Conservation (phyloP, 257 asterid genomes). For the Scutellaria minor region DNA sequence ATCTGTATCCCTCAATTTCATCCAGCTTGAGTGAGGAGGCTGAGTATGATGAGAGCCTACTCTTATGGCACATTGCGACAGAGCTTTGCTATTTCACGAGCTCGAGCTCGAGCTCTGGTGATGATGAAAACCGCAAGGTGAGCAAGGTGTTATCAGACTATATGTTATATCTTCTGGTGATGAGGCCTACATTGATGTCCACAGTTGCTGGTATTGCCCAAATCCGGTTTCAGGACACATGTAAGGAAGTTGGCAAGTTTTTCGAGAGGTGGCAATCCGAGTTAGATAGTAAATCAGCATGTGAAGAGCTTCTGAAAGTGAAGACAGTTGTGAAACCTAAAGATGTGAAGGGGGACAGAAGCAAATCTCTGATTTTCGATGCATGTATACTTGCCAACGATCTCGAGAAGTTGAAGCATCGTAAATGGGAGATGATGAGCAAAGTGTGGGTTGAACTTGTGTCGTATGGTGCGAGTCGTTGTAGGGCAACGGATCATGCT, state of each 20-base stretch:
- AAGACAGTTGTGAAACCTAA: constrained; percentile 7
- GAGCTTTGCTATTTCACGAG: neutral
- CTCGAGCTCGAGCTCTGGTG: too few relatives aligned
- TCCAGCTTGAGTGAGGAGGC: constrained; percentile 9
- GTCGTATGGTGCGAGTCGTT: constrained; percentile 45
- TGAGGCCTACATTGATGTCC: constrained; percentile 35
- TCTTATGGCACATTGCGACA: constrained; percentile 40
- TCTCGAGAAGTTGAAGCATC: neutral
- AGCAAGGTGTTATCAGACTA: constrained; percentile 37
- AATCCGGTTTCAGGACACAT: constrained; percentile 30
- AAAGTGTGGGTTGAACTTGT: constrained; percentile 53
- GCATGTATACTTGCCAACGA: constrained; percentile 30
- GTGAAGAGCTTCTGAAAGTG: constrained; percentile 9
- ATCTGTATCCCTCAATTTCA: neutral
- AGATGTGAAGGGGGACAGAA: constrained; percentile 32
- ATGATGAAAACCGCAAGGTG: neutral
- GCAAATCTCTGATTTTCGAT: constrained; percentile 34
- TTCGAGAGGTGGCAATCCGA: neutral
- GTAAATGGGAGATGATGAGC: constrained; percentile 40
- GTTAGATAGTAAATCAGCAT: neutral
- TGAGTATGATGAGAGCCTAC: constrained; percentile 27
- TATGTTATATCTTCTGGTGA: constrained; percentile 31
- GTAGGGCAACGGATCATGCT: constrained; percentile 42
- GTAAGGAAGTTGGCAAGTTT: constrained; percentile 25
- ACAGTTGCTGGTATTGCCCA: constrained; percentile 26